Evolutionary conservation across 768 basidiomycete genomes (phyloP).

Genomic region (Boletus reticulatus): DNA sequence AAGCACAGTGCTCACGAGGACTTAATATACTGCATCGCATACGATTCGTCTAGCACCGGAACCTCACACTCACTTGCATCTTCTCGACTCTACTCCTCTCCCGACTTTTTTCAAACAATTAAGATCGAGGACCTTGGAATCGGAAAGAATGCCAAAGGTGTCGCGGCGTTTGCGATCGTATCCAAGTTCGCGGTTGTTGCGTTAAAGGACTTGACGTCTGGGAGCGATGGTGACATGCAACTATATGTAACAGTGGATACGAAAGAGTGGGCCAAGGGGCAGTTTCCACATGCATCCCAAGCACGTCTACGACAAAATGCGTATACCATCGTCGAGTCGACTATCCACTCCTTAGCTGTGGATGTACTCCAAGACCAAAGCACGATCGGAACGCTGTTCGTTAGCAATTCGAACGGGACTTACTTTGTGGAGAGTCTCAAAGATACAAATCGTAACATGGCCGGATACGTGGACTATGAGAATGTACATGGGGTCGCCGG

Average conservation of each 20-base stretch:
- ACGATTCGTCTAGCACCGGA: conserved; percentile 54
- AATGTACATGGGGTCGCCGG: conserved; percentile 83
- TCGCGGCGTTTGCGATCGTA: conserved; percentile 92
- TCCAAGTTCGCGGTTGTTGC: conserved; percentile 93
- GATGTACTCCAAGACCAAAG: conserved; percentile 76
- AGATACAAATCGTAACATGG: conserved; percentile 87
- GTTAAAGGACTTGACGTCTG: conserved; percentile 61
- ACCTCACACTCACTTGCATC: conserved; percentile 46
- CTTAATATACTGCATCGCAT: conserved; percentile 89
- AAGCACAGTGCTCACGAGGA: conserved; percentile 70
- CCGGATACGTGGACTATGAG: conserved; percentile 94
- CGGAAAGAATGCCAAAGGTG: conserved; percentile 79
- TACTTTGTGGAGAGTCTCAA: conserved; percentile 89
- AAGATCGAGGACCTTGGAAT: conserved; percentile 86
- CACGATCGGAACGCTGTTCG: conserved; percentile 86
- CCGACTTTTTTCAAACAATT: conserved; percentile 73
- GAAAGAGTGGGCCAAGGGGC: conserved; percentile 80
- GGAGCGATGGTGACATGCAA: conserved; percentile 66
- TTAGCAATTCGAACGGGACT: conserved; percentile 94
- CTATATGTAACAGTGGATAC: conserved; percentile 88
- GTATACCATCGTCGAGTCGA: conserved; percentile 94
- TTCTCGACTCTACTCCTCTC: conserved; percentile 76
- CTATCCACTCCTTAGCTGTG: conserved; percentile 89
- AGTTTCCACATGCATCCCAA: conserved; percentile 87
- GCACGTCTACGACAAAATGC: conserved; percentile 84